A percentile compares a stretch with the other conserved stretches of the same genome.
These are phyloP conservation scores for Hygrocybe coccinea DNA, from an alignment of 768 basidiomycete species.

Conservation along the genomic window DNA sequence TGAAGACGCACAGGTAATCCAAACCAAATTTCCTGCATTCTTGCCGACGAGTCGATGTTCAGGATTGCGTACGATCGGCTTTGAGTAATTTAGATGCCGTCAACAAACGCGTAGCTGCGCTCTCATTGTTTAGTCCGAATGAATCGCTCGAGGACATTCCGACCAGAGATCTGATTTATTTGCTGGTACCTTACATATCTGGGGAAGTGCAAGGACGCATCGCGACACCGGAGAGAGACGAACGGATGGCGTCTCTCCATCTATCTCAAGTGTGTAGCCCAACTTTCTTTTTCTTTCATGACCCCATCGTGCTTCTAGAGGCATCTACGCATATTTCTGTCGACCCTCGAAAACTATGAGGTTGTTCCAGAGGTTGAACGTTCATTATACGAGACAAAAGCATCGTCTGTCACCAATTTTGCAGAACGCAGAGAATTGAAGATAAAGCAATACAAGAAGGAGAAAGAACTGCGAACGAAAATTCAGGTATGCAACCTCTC, in stretches of 20 bases:
- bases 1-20: conserved; percentile 40
- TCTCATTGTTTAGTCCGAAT: conserved; percentile 79
- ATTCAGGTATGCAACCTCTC: conserved; percentile 54
- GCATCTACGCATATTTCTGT: conserved; percentile 44
- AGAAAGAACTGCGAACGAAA: conserved; percentile 69
- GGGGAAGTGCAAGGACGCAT: conserved; percentile 63
- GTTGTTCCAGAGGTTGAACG: conserved; percentile 61
- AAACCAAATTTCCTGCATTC: neutral
- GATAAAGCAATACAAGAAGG: conserved; percentile 84
- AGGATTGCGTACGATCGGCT: conserved; percentile 58
- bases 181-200: conserved; percentile 63
- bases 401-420: conserved; percentile 54
- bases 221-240: conserved; percentile 49
- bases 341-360: conserved; percentile 56
- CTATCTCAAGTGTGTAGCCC: conserved; percentile 51
- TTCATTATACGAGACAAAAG: conserved; percentile 45
- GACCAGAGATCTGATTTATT: conserved; percentile 69
- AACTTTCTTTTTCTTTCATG: neutral
- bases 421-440: conserved; percentile 76
- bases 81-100: conserved; percentile 53
- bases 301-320: conserved; percentile 33
- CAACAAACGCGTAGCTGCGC: conserved; percentile 47
- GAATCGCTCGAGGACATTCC: conserved; percentile 79
- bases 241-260: conserved; percentile 52
- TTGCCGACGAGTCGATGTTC: neutral